Conservation (phyloP, 192 early-diverging fungal genomes). For the Podila epigama region DNA sequence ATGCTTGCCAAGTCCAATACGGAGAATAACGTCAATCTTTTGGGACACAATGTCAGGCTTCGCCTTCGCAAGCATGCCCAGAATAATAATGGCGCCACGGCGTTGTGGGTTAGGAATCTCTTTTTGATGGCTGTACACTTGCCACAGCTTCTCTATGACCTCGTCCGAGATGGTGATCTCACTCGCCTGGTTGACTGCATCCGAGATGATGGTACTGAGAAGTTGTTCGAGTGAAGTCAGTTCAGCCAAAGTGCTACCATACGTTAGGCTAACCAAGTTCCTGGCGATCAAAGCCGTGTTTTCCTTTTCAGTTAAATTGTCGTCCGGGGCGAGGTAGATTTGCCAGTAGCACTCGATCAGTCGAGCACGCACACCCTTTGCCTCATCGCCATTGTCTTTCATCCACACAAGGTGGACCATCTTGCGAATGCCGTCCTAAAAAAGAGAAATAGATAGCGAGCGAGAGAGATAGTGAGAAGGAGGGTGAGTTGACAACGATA, state of each 20-base stretch:
- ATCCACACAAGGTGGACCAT: conserved; percentile 98
- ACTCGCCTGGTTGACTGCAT: conserved; percentile 38
- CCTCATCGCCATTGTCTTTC: conserved; percentile 73
- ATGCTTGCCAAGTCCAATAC: conserved; percentile 84
- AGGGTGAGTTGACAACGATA: too few species aligned
- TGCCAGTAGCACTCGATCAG: conserved; percentile 80
- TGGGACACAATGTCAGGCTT: conserved; percentile 82
- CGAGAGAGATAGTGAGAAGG: background rate
- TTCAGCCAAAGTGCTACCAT: conserved; percentile 88
- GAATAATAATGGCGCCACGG: conserved; percentile 88
- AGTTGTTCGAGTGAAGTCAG: conserved; percentile 95
- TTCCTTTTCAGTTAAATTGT: conserved; percentile 57
- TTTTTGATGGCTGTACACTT: conserved; percentile 72
- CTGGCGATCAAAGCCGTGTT: conserved; percentile 71
- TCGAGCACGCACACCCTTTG: conserved; percentile 73
- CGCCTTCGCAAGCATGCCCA: conserved; percentile 94
- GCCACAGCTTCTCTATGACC: conserved; percentile 85
- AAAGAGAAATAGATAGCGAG: background rate
- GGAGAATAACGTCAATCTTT: conserved; percentile 84
- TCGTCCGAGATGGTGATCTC: conserved; percentile 64
- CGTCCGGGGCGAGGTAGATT: conserved; percentile 77
- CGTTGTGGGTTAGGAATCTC: conserved; percentile 76
- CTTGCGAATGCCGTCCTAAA: conserved; percentile 82
- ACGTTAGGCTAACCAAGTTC: conserved; percentile 82
- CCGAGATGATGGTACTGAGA: conserved; percentile 78